phyloP scores from a whole-genome alignment of 2,329 filamentous ascomycete species.

The Pseudogymnoascus sp. region DNA sequence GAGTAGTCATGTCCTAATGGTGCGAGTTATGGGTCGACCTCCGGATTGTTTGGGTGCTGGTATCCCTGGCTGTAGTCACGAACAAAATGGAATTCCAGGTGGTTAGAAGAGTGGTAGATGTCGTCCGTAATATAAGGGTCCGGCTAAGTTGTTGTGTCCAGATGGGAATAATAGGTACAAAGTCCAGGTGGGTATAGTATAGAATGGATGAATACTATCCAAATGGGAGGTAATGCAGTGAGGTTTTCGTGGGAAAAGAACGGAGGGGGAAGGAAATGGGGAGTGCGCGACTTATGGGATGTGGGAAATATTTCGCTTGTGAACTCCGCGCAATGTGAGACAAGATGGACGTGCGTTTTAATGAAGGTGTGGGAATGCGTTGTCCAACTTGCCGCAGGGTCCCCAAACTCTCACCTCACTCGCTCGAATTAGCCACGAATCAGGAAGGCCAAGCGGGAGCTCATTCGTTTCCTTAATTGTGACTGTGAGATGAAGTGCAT shows the following conservation, averaged over 20 bases:
- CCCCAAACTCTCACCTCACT: neutral
- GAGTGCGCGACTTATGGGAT: slow-evolving; percentile 8
- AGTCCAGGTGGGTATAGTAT: neutral
- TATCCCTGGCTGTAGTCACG: slow-evolving; percentile 8
- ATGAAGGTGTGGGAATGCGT: slow-evolving; percentile 6
- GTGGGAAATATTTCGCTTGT: slow-evolving; percentile 4
- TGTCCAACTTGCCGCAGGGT: slow-evolving; percentile 5
- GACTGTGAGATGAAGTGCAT: slow-evolving; percentile 2
- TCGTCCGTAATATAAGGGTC: neutral
- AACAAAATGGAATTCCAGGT: slow-evolving; percentile 8
- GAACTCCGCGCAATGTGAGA: slow-evolving; percentile 1
- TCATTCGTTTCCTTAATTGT: slow-evolving; percentile 3
- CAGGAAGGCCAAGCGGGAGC: neutral
- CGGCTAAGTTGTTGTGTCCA: neutral
- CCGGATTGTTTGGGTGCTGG: neutral
- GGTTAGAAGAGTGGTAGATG: slow-evolving; percentile 7
- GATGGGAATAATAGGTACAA: slow-evolving; percentile 8
- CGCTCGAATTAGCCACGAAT: slow-evolving; percentile 8
- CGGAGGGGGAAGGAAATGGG: neutral
- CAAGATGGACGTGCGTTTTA: slow-evolving; percentile 6
- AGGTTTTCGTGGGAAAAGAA: neutral
- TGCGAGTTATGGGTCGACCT: neutral
- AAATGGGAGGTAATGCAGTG: neutral
- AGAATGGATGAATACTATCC: slow-evolving; percentile 8
- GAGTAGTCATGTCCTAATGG: slow-evolving; percentile 5